These are phyloP conservation scores for Nelumbo lutea DNA, from an alignment of 164 flowering plant genomes.

Conservation along the genomic window DNA sequence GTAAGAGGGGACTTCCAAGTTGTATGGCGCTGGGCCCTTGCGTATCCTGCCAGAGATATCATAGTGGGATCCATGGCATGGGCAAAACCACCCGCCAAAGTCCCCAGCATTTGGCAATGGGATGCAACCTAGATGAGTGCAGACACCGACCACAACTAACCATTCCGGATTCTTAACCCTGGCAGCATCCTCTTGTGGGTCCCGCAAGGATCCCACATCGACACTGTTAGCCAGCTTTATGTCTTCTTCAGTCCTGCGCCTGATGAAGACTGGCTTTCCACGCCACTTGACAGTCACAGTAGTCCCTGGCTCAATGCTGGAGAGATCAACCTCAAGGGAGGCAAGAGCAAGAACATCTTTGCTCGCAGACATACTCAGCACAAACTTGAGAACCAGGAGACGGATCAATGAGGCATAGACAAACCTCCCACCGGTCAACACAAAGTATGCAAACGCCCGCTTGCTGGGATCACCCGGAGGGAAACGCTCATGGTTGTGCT, in stretches of 20 bases:
- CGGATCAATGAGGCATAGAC: constrained; percentile 36
- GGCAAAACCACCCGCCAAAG: constrained; percentile 44
- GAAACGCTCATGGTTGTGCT: constrained; percentile 35
- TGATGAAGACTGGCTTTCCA: constrained; percentile 39
- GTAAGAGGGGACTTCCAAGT: constrained; percentile 37
- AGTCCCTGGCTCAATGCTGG: constrained; percentile 34
- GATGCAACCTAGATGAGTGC: constrained; percentile 42
- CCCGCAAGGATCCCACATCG: constrained; percentile 23
- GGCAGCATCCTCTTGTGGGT: constrained; percentile 27
- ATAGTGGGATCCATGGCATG: constrained; percentile 42
- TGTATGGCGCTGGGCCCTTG: constrained; percentile 39
- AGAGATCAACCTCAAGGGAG: constrained; percentile 37
- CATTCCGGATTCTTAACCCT: constrained; percentile 39
- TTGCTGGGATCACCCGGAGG: constrained; percentile 47
- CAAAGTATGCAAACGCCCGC: constrained; percentile 38
- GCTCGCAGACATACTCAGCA: constrained; percentile 40
- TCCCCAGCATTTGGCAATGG: constrained; percentile 43
- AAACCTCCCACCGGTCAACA: constrained; percentile 37
- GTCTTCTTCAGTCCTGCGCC: constrained; percentile 36
- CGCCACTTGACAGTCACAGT: constrained; percentile 45
- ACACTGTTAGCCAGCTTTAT: constrained; percentile 31
- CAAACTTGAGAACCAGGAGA: constrained; percentile 33
- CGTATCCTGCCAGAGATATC: constrained; percentile 38
- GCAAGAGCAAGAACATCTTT: constrained; percentile 41
- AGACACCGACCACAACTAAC: constrained; percentile 36